Base-by-base conservation (phyloP, 1,139 yeast genomes). In the Lodderomyces jiufengensis region DNA sequence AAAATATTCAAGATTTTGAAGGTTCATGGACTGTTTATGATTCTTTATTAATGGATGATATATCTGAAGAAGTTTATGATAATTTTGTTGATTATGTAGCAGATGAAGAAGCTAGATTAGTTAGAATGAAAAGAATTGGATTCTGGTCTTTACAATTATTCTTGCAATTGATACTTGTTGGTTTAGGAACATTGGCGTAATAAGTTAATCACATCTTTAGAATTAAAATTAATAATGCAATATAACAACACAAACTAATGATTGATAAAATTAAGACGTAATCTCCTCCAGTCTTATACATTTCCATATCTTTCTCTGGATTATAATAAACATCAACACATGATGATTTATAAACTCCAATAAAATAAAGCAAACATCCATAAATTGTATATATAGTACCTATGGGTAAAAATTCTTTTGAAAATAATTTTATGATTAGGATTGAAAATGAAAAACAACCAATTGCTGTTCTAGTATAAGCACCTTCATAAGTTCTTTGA, bases 1-100 rank as follows among this genome's bases (percentile, higher is more conserved):
- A 92, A 55, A 74, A 78, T 35, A 62, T 87, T 21, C 66, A 69
- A 25, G 97, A 92, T 52, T 92, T 92, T 54, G 88, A 85, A 50
- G 98, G 98, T 0, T 78, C 95, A 4, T 92, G 98, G 98, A 92
- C 98, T 1, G 72, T 88, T 5, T 92, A 88, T 57, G 98, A 92
- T 55, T 84, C 95, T 24, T 69, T 84, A 39, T 66, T 92, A 42
- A 87, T 92, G 95, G 95, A 85, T 52, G 97, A 90, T 52, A 72
- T 94, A 37, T 83, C 94, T 25, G 82, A 82, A 30, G 95, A 86
- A 49, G 95, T 90, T 3, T 90, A 90, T 57, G 92, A 87, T 49
- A 90, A 92, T 26, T 88, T 92, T 59, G 96, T 81, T 3, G 76
- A 81, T 36, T 90, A 88, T 51, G 95, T 87, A 20, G 84, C 84